Evolutionary conservation across 176 grass and related monocot species (phyloP).

Genomic region (Oryza punctata): DNA sequence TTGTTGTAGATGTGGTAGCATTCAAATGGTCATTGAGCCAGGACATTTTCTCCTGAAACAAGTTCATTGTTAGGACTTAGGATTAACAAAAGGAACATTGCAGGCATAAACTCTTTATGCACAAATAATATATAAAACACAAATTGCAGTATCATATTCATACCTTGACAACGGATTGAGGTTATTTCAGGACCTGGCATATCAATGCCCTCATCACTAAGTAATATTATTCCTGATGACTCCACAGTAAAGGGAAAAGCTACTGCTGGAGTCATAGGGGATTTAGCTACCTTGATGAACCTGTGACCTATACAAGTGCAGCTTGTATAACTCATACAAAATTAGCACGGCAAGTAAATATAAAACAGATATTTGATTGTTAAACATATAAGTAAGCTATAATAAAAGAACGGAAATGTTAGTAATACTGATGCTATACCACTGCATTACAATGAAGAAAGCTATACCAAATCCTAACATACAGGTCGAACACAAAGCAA

Average conservation of each 20-base stretch:
- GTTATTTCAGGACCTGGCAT: constrained; percentile 73
- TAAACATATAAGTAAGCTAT: not conserved
- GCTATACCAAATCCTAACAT: not conserved
- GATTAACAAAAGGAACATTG: constrained; percentile 17
- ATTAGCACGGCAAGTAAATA: not conserved
- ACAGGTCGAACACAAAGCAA: not conserved
- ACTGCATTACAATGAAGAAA: not conserved
- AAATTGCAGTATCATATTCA: constrained; percentile 30
- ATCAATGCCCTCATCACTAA: constrained; percentile 65
- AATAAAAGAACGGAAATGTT: not conserved
- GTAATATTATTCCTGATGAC: constrained; percentile 72
- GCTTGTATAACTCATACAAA: constrained; percentile 3
- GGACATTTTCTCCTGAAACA: constrained; percentile 69
- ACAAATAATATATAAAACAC: not conserved
- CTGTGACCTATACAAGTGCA: constrained; percentile 52
- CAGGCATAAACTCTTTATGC: constrained; percentile 2
- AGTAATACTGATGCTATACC: not conserved
- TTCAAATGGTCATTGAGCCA: constrained; percentile 46
- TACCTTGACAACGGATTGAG: constrained; percentile 79
- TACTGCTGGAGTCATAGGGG: constrained; percentile 80
- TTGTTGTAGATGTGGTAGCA: not conserved
- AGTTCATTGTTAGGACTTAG: constrained; percentile 42
- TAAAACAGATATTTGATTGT: not conserved
- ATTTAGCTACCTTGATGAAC: constrained; percentile 96
- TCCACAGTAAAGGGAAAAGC: constrained; percentile 83